These are phyloP conservation scores for Trichoderma afroharzianum DNA, from an alignment of 2,329 filamentous ascomycete species.

Conservation along the genomic window DNA sequence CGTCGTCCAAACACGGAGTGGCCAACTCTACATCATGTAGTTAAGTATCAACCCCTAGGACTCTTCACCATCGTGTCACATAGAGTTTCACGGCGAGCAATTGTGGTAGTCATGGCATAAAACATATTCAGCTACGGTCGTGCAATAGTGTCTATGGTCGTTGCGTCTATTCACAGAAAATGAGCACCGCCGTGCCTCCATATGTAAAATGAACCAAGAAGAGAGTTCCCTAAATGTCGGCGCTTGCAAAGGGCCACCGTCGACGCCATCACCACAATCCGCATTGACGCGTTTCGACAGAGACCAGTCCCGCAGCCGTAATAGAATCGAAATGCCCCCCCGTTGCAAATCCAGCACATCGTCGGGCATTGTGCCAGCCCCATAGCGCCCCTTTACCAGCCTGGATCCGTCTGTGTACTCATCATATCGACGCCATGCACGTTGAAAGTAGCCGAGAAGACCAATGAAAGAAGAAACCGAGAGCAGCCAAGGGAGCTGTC, in stretches of 20 bases:
- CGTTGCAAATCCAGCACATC: slow-evolving; percentile 19
- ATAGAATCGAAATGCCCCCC: slow-evolving; percentile 14
- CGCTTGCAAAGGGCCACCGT: neutral
- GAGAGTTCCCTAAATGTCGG: slow-evolving; percentile 4
- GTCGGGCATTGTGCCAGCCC: slow-evolving; percentile 10
- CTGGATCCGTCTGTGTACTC: slow-evolving; percentile 19
- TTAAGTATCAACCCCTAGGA: neutral
- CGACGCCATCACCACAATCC: neutral
- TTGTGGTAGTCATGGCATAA: neutral
- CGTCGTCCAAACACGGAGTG: neutral
- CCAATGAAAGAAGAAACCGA: slow-evolving; percentile 4
- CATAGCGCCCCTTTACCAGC: slow-evolving; percentile 11
- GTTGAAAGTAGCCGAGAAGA: slow-evolving; percentile 11
- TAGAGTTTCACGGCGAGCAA: neutral
- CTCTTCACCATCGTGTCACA: neutral
- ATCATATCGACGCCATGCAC: slow-evolving; percentile 21
- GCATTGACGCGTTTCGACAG: neutral
- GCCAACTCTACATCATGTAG: neutral
- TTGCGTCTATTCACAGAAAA: slow-evolving; percentile 12
- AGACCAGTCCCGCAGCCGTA: neutral
- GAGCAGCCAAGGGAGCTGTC: slow-evolving; percentile 1
- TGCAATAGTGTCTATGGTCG: neutral
- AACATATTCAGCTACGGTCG: neutral
- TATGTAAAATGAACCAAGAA: slow-evolving; percentile 6
- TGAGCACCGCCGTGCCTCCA: slow-evolving; percentile 9